These are phyloP conservation scores for Carex parvula DNA, from an alignment of 176 grass and related monocot species.

Conservation along the genomic window DNA sequence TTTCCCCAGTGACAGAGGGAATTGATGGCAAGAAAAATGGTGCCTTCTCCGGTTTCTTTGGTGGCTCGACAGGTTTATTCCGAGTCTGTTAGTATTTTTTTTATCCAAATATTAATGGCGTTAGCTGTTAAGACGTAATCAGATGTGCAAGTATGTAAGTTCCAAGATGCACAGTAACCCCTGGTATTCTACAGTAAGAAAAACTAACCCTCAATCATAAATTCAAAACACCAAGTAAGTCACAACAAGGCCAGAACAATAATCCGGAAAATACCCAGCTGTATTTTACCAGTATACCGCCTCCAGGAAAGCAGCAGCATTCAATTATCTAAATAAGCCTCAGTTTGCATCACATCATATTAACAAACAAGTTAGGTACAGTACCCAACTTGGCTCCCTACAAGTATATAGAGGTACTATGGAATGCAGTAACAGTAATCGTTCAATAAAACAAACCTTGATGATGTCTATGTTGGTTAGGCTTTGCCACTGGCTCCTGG, in stretches of 20 bases:
- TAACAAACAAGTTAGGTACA: background rate
- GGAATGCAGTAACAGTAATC: conserved; percentile 5
- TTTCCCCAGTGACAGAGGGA: conserved; percentile 84
- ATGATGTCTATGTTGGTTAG: conserved; percentile 97
- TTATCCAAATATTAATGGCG: conserved; percentile 6
- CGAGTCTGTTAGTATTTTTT: conserved; percentile 48
- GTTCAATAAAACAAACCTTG: conserved; percentile 54
- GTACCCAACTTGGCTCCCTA: background rate
- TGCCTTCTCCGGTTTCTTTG: conserved; percentile 97
- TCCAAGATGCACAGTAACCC: background rate
- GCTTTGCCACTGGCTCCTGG: conserved; percentile 95
- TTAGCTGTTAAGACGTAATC: background rate
- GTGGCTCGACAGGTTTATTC: conserved; percentile 92
- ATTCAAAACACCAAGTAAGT: background rate
- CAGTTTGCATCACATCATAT: conserved; percentile 21
- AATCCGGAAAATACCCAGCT: background rate
- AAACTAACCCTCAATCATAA: background rate
- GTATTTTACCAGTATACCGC: background rate
- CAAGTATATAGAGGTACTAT: background rate
- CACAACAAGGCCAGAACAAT: background rate
- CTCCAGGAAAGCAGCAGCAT: conserved; percentile 11
- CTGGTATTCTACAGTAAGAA: background rate
- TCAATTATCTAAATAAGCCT: background rate
- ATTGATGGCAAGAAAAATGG: conserved; percentile 95
- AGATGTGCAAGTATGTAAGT: background rate